Conservation (phyloP, 2,329 filamentous ascomycete genomes). For the Pleomassaria siparia region DNA sequence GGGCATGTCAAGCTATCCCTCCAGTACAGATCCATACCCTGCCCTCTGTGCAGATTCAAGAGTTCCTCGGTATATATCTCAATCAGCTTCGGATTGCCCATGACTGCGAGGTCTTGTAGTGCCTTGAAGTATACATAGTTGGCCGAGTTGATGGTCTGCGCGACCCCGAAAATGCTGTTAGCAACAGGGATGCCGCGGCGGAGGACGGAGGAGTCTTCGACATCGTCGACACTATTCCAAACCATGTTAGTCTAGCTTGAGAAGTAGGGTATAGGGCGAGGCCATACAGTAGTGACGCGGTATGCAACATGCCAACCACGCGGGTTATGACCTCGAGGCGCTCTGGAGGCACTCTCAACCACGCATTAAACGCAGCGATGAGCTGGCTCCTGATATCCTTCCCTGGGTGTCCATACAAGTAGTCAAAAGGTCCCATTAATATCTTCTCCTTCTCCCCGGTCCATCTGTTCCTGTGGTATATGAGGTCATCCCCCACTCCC, state of each 20-base stretch:
- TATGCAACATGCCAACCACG: slow-evolving; percentile 83
- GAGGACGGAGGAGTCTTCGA: slow-evolving; percentile 77
- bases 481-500: slow-evolving; percentile 41
- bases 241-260: neutral
- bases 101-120: slow-evolving; percentile 70
- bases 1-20: slow-evolving; percentile 81
- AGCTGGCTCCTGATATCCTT: slow-evolving; percentile 83
- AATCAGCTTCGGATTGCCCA: slow-evolving; percentile 68
- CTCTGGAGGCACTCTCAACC: slow-evolving; percentile 71
- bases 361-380: slow-evolving; percentile 78
- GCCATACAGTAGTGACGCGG: slow-evolving; percentile 68
- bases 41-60: slow-evolving; percentile 79
- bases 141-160: slow-evolving; percentile 87
- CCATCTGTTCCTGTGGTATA: slow-evolving; percentile 59
- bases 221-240: slow-evolving; percentile 67
- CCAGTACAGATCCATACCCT: slow-evolving; percentile 93
- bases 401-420: slow-evolving; percentile 75
- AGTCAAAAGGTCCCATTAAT: slow-evolving; percentile 76
- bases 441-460: slow-evolving; percentile 74
- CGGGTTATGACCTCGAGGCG: slow-evolving; percentile 74
- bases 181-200: slow-evolving; percentile 80
- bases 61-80: slow-evolving; percentile 79
- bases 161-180: slow-evolving; percentile 79
- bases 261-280: neutral
- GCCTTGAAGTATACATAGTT: slow-evolving; percentile 89